phyloP scores from a whole-genome alignment of 2,329 filamentous ascomycete genomes.

The Drechslera avenae region DNA sequence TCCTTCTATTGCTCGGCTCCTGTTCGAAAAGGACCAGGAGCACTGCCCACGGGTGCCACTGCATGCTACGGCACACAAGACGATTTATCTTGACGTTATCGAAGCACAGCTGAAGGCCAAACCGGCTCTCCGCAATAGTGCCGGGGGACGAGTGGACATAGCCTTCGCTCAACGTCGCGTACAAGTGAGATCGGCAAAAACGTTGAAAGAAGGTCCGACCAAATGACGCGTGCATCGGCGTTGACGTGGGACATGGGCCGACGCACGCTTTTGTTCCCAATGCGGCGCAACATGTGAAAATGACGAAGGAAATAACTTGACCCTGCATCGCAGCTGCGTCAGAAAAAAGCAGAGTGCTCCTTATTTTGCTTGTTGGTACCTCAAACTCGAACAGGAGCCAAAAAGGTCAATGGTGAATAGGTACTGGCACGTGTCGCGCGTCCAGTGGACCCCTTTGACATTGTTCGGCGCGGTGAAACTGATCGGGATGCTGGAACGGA shows the following conservation, averaged over 20 bases:
- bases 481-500: slow-evolving; percentile 9
- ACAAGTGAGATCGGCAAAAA: slow-evolving; percentile 19
- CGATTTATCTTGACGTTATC: slow-evolving; percentile 17
- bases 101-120: slow-evolving; percentile 8
- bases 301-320: too few species aligned
- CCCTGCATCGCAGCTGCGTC: too few species aligned
- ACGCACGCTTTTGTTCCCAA: slow-evolving; percentile 2
- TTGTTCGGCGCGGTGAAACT: slow-evolving; percentile 14
- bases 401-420: background rate
- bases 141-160: slow-evolving; percentile 23
- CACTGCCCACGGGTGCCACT: slow-evolving; percentile 1
- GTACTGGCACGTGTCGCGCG: background rate
- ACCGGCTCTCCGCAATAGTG: slow-evolving; percentile 33
- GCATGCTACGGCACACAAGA: slow-evolving; percentile 6
- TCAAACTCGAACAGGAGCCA: too few species aligned
- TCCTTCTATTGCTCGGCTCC: background rate
- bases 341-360: too few species aligned
- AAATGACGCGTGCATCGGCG: slow-evolving; percentile 19
- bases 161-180: slow-evolving; percentile 13
- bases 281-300: slow-evolving; percentile 1
- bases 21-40: background rate
- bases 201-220: slow-evolving; percentile 12
- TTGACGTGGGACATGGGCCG: slow-evolving; percentile 1
- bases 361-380: too few species aligned
- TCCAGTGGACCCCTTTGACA: slow-evolving; percentile 3